Conservation (phyloP, 2,329 filamentous ascomycete species). For the Aspergillus sp. region DNA sequence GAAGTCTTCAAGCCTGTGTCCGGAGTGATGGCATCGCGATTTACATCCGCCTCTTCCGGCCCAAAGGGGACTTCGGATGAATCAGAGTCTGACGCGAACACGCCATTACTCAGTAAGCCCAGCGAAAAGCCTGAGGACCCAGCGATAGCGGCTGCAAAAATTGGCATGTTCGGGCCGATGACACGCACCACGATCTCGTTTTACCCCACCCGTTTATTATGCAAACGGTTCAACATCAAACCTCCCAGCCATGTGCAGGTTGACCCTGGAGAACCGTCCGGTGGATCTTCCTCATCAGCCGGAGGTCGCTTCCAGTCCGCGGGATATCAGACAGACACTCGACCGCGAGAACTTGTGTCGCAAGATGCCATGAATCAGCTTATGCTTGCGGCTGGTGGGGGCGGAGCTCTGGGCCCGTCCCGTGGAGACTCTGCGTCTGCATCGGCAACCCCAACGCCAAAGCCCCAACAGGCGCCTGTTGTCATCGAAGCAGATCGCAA, state of each 20-base stretch:
- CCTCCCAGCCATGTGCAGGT: conserved; percentile 68
- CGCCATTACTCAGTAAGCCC: conserved; percentile 48
- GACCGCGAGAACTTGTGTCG: conserved; percentile 50
- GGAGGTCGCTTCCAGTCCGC: conserved; percentile 31
- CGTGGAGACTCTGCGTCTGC: conserved; percentile 13
- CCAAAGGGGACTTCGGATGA: conserved; percentile 42
- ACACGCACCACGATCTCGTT: conserved; percentile 73
- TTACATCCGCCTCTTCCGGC: conserved; percentile 63
- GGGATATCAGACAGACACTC: conserved; percentile 32
- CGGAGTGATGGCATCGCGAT: conserved; percentile 88
- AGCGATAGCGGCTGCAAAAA: conserved; percentile 78
- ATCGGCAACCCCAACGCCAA: conserved; percentile 7
- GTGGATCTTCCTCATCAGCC: conserved; percentile 20
- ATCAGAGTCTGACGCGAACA: conserved; percentile 23
- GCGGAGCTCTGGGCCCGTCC: conserved; percentile 9
- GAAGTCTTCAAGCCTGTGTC: conserved; percentile 89
- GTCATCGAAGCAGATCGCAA: conserved; percentile 72
- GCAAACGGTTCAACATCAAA: conserved; percentile 90
- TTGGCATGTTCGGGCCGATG: conserved; percentile 91
- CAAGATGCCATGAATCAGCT: conserved; percentile 57
- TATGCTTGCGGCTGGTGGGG: conserved; percentile 46
- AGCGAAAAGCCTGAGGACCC: conserved; percentile 67
- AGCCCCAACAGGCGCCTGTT: conserved; percentile 19
- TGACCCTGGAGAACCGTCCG: conserved; percentile 44
- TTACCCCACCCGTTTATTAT: conserved; percentile 79